Evolutionary conservation across 2,329 filamentous ascomycete genomes (phyloP).

Genomic region (Aspergillus unguis): DNA sequence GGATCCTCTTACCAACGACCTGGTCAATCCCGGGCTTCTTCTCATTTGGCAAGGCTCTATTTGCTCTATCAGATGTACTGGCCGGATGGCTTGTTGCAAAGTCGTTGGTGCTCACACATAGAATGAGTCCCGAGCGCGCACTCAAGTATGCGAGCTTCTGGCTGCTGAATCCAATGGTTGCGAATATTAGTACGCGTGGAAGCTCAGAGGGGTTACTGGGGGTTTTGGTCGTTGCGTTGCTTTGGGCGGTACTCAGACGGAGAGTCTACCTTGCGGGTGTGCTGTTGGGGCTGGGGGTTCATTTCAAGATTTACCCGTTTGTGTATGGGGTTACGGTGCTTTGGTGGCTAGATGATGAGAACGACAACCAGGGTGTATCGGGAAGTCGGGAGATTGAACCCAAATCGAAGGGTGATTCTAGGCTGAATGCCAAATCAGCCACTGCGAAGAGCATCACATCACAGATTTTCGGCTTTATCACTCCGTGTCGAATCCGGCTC

Average conservation of each 20-base stretch:
- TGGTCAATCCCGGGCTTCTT: slow-evolving; percentile 50
- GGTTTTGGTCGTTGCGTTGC: slow-evolving; percentile 73
- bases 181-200: slow-evolving; percentile 89
- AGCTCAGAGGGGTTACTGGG: slow-evolving; percentile 89
- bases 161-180: slow-evolving; percentile 97
- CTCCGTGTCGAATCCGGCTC: slow-evolving; percentile 36
- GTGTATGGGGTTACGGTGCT: slow-evolving; percentile 70
- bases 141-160: slow-evolving; percentile 80
- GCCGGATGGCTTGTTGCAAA: slow-evolving; percentile 74
- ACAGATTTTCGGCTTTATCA: slow-evolving; percentile 35
- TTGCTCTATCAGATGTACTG: slow-evolving; percentile 76
- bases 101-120: slow-evolving; percentile 48
- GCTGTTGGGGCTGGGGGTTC: slow-evolving; percentile 77
- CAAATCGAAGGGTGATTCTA: background rate
- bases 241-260: slow-evolving; percentile 74
- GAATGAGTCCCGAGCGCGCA: slow-evolving; percentile 55
- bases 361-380: background rate
- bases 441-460: slow-evolving; percentile 6
- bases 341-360: slow-evolving; percentile 38
- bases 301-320: slow-evolving; percentile 99
- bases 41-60: slow-evolving; percentile 81
- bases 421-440: background rate
- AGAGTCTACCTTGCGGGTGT: slow-evolving; percentile 65
- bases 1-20: slow-evolving; percentile 80
- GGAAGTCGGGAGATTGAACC: slow-evolving; percentile 8